A percentile compares a stretch with the other conserved stretches of the same genome.
phyloP scores from a whole-genome alignment of 1,284 basidiomycete species.

The Ceratobasidium sp. region DNA sequence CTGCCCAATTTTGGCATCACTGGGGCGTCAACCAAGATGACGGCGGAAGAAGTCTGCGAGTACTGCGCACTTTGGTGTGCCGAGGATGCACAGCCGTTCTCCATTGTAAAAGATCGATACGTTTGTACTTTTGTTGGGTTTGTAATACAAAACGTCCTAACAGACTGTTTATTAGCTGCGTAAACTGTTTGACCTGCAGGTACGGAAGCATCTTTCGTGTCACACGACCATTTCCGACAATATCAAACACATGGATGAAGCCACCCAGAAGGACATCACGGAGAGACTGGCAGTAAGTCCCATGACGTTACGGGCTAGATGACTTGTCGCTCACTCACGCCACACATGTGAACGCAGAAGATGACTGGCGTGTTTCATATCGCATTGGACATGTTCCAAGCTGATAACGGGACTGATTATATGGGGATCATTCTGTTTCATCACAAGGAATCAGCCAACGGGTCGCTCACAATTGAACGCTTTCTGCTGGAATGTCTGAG shows the following conservation, averaged over 20 bases:
- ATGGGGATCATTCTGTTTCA: slow-evolving; percentile 8
- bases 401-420: not conserved
- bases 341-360: not conserved
- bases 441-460: not conserved
- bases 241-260: slow-evolving; percentile 7
- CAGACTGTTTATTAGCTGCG: not conserved
- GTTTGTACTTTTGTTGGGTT: not conserved
- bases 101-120: slow-evolving; percentile 3
- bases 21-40: not conserved
- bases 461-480: not conserved
- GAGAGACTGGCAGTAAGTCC: not conserved
- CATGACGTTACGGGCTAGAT: not conserved
- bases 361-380: slow-evolving; percentile 3
- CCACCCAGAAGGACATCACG: not conserved
- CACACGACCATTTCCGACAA: not conserved
- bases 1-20: slow-evolving; percentile 18
- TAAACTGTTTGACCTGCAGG: not conserved
- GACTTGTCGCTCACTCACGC: not conserved
- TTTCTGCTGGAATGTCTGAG: slow-evolving; percentile 20
- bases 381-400: slow-evolving; percentile 9
- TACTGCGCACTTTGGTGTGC: not conserved
- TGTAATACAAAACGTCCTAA: not conserved
- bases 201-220: not conserved
- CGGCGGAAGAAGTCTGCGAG: not conserved
- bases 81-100: not conserved